phyloP scores from a whole-genome alignment of 768 basidiomycete species.

The Phylloporus sp. region DNA sequence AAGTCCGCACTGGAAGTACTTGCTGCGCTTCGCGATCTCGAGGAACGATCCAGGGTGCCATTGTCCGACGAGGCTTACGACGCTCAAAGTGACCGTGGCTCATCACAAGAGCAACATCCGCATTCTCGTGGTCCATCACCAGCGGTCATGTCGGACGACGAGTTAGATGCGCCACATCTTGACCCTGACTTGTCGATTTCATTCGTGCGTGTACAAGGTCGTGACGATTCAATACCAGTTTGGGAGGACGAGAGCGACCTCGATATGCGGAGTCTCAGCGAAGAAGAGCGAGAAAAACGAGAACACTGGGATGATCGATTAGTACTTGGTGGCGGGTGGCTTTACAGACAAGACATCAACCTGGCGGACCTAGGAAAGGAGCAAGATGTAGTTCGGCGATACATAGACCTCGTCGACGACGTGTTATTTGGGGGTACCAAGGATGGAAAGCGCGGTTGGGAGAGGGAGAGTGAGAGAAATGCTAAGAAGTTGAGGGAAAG shows the following conservation, averaged over 20 bases:
- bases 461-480: slow-evolving; percentile 42
- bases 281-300: slow-evolving; percentile 51
- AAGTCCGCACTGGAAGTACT: slow-evolving; percentile 82
- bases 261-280: slow-evolving; percentile 41
- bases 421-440: slow-evolving; percentile 66
- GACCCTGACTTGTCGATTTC: slow-evolving; percentile 63
- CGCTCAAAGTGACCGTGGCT: slow-evolving; percentile 66
- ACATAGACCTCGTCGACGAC: slow-evolving; percentile 77
- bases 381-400: slow-evolving; percentile 50
- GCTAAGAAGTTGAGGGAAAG: slow-evolving; percentile 41
- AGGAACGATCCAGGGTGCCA: slow-evolving; percentile 73
- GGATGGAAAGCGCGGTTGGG: slow-evolving; percentile 46
- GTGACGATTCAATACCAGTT: slow-evolving; percentile 62
- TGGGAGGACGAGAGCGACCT: slow-evolving; percentile 72
- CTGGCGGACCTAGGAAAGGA: slow-evolving; percentile 56
- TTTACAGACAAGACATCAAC: slow-evolving; percentile 66
- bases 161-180: slow-evolving; percentile 28
- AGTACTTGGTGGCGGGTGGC: slow-evolving; percentile 77
- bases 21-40: slow-evolving; percentile 70
- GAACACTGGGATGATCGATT: slow-evolving; percentile 81
- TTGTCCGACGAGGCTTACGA: slow-evolving; percentile 82
- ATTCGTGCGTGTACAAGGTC: slow-evolving; percentile 68
- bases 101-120: slow-evolving; percentile 33
- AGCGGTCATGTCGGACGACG: slow-evolving; percentile 37
- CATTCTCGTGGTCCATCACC: slow-evolving; percentile 47